Conservation (phyloP, 768 basidiomycete species). For the Goffeauzyma gilvescens region DNA sequence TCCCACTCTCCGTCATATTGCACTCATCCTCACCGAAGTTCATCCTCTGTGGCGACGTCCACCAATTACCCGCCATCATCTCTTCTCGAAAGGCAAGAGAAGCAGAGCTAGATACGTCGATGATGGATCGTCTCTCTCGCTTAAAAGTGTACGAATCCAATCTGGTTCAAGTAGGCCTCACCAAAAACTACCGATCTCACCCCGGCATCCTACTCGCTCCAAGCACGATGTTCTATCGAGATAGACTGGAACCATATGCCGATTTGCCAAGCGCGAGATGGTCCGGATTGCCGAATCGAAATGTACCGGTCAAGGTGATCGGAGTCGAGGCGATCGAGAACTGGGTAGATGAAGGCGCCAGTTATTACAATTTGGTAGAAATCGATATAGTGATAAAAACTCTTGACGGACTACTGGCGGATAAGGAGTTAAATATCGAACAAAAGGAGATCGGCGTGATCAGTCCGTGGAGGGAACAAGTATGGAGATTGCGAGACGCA, state of each 20-base stretch:
- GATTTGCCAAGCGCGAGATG: constrained; percentile 12
- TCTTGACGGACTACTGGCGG: constrained; percentile 13
- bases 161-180: constrained; percentile 1
- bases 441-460: constrained; percentile 30
- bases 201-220: constrained; percentile 31
- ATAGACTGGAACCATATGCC: constrained; percentile 26
- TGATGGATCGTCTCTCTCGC: constrained; percentile 31
- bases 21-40: constrained; percentile 13
- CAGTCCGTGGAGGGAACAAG: constrained; percentile 33
- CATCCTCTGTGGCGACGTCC: constrained; percentile 28
- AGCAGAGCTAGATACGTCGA: constrained; percentile 28
- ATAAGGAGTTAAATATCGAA: constrained; percentile 8
- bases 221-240: constrained; percentile 30
- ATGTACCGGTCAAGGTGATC: constrained; percentile 26
- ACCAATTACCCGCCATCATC: constrained; percentile 32
- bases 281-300: constrained; percentile 17
- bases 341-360: constrained; percentile 27
- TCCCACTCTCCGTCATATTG: constrained; percentile 22
- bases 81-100: constrained; percentile 18
- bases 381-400: constrained; percentile 16
- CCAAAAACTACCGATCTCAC: constrained; percentile 30
- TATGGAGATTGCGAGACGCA: constrained; percentile 27
- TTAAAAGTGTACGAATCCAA: no score
- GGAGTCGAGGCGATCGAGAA: constrained; percentile 23
- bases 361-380: constrained; percentile 16